Conservation (phyloP, 805 yeast genomes). For the Pichia cabralensis region DNA sequence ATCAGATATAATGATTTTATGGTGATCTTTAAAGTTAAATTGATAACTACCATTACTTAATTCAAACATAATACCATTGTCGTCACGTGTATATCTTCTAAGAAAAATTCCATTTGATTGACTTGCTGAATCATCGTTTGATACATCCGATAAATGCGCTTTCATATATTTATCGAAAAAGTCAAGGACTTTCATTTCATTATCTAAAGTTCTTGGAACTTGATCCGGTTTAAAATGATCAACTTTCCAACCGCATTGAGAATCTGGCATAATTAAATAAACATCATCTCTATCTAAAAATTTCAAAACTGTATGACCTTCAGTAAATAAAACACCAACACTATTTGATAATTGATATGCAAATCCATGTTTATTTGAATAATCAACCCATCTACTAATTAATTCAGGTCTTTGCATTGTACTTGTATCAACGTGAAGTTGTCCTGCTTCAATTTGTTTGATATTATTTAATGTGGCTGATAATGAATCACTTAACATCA, state of each 20-base stretch:
- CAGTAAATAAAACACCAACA: slow-evolving; percentile 84
- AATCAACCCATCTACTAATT: slow-evolving; percentile 96
- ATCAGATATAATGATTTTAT: slow-evolving; percentile 72
- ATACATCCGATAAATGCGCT: slow-evolving; percentile 74
- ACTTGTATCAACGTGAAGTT: slow-evolving; percentile 8
- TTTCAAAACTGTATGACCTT: slow-evolving; percentile 72
- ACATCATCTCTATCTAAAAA: slow-evolving; percentile 53
- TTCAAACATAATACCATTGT: slow-evolving; percentile 82
- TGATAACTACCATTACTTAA: slow-evolving; percentile 88
- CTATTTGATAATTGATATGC: slow-evolving; percentile 87
- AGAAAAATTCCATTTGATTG: slow-evolving; percentile 41
- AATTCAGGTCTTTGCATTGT: slow-evolving; percentile 45
- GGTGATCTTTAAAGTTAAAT: slow-evolving; percentile 92
- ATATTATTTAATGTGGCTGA: slow-evolving; percentile 21
- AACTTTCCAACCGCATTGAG: slow-evolving; percentile 43
- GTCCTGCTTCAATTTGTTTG: slow-evolving; percentile 19
- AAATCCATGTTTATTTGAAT: slow-evolving; percentile 90
- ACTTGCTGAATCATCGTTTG: slow-evolving; percentile 42
- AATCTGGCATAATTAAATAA: slow-evolving; percentile 48
- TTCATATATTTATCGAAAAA: slow-evolving; percentile 90
- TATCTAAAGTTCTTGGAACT: slow-evolving; percentile 40
- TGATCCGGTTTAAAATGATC: slow-evolving; percentile 33
- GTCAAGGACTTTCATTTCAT: slow-evolving; percentile 76
- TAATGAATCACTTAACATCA: slow-evolving; percentile 20
- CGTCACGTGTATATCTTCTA: slow-evolving; percentile 72